A percentile compares a stretch with the other conserved stretches of the same genome.
Evolutionary conservation across 2,329 filamentous ascomycete species (phyloP).

Genomic region (Alternaria rosae): DNA sequence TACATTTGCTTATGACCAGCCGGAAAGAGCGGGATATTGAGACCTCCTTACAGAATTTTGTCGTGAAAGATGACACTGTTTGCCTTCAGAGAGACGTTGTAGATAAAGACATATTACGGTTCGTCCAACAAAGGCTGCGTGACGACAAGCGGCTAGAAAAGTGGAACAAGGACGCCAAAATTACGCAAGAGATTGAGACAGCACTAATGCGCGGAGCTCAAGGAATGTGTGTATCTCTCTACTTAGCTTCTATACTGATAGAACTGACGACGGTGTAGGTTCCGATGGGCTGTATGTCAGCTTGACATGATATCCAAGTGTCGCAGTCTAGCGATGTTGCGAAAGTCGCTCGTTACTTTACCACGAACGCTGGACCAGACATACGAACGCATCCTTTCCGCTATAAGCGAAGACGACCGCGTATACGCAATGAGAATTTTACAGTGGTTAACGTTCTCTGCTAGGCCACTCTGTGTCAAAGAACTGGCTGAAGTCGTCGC

Average conservation of each 20-base stretch:
- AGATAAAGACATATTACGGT: constrained; percentile 39
- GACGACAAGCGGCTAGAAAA: constrained; percentile 34
- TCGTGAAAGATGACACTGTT: constrained; percentile 21
- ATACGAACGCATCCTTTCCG: constrained; percentile 36
- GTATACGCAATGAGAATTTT: constrained; percentile 32
- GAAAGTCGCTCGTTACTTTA: constrained; percentile 26
- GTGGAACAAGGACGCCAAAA: constrained; percentile 31
- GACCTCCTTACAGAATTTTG: constrained; percentile 18
- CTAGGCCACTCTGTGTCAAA: constrained; percentile 24
- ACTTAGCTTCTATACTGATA: background rate
- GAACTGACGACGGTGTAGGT: constrained; percentile 27
- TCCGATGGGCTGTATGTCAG: constrained; percentile 38
- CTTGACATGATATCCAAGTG: constrained; percentile 31
- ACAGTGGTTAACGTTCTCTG: constrained; percentile 35
- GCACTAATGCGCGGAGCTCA: constrained; percentile 38
- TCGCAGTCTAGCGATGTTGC: constrained; percentile 25
- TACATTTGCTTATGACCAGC: constrained; percentile 40
- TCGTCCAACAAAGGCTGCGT: constrained; percentile 45
- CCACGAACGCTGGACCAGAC: constrained; percentile 37
- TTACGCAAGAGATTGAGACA: constrained; percentile 37
- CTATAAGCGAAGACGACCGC: constrained; percentile 24
- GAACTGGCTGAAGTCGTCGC: constrained; percentile 38
- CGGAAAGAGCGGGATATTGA: constrained; percentile 41
- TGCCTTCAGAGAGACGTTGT: constrained; percentile 35
- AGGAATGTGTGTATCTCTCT: constrained; percentile 32